Evolutionary conservation across 352 stramenopile genomes (phyloP), one percentile per base, ranked within the genome.

Genomic region (Globisporangium splendens): DNA sequence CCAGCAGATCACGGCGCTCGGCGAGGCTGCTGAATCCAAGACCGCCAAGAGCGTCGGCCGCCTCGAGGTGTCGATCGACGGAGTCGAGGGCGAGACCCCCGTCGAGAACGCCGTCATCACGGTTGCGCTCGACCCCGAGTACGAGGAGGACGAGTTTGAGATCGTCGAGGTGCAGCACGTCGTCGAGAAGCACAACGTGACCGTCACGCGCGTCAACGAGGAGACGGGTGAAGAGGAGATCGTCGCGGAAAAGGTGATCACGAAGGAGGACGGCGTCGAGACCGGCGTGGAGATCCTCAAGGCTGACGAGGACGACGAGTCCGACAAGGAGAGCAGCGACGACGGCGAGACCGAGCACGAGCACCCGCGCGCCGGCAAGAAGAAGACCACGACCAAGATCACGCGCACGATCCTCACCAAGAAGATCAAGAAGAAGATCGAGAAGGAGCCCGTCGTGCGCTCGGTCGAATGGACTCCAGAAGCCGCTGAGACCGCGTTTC

Each of bases 91-190:
- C 46, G 69, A 88, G 13, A 62, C 73, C 42, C 79, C 81, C 1
- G 72, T 84, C 8, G 65, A 80, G 3, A 71, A 67, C 47, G 69
- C 79, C 17, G 69, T 77, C 10, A 89, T 94, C 56, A 84, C 72
- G 38, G 77, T 94, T 4, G 53, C 77, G 5, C 62, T 94, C 38
- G 85, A 94, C 51, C 83, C 80, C 3, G 84, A 94, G 68, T 92
- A 91, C 68, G 80, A 90, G 21, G 59, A 70, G 22, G 55, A 61
- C 12, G 62, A 61, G 18, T 61, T 66, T 20, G 65, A 71, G 17
- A 75, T 74, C 54, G 71, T 80, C 47, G 75, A 74, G 13, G 66
- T 80, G 57, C 76, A 87, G 54, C 67, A 88, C 51, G 63, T 79
- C 10, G 59, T 79, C 20, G 73, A 82, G 72, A 83, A 83, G 64